phyloP scores from a whole-genome alignment of 108 stramenopile species.

The Pseudonitzschia multiseries region DNA sequence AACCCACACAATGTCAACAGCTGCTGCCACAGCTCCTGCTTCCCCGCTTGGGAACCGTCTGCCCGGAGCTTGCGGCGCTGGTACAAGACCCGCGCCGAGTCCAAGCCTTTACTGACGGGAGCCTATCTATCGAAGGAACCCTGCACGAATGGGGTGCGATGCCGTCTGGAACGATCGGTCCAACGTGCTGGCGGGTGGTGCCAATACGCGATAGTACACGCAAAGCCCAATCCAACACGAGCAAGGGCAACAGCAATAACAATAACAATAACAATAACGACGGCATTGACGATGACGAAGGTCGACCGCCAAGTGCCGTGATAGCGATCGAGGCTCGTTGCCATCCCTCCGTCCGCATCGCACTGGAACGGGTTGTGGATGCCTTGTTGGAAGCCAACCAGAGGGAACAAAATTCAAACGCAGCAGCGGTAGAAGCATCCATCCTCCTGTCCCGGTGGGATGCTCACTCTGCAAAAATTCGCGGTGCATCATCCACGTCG shows the following conservation, averaged over 20 bases:
- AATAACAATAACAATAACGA: neutral
- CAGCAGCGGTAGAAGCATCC: too few species aligned
- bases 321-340: constrained; percentile 11
- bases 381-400: neutral
- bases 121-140: constrained; percentile 25
- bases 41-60: neutral
- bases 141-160: constrained; percentile 36
- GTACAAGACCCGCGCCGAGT: neutral
- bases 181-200: constrained; percentile 27
- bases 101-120: constrained; percentile 1
- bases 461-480: too few species aligned
- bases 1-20: too few species aligned
- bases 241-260: neutral
- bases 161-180: constrained; percentile 45
- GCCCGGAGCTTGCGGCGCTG: neutral
- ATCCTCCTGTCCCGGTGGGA: too few species aligned
- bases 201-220: neutral
- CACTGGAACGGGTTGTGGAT: neutral
- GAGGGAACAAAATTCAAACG: too few species aligned
- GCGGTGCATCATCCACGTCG: neutral
- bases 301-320: neutral
- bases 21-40: neutral
- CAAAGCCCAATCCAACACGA: neutral
- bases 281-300: too few species aligned
- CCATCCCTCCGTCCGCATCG: constrained; percentile 26